Base-by-base conservation (phyloP, 2,329 filamentous ascomycete genomes). In the Atkinsonella hypoxylon region DNA sequence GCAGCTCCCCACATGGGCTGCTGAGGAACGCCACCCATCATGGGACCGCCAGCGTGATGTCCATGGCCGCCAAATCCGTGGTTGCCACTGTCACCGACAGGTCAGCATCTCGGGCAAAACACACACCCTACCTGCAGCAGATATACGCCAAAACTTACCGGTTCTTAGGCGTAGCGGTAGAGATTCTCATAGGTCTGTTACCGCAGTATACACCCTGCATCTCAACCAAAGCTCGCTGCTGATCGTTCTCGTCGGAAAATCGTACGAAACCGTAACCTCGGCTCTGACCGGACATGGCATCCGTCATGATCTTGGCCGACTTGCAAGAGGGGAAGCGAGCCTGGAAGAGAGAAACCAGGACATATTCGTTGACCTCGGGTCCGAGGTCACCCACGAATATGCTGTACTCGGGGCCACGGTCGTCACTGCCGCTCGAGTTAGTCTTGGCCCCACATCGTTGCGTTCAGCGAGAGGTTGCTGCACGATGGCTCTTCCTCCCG, bases 151-250 rank as follows among this genome's bases (percentile, higher is more conserved):
- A 18, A 22, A 41, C 72, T 50, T 68, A 77, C 74, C 77, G 75
- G 75, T 96, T 96, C 85, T 97, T 98, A 51, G 93, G 93, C 22
- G 93, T 97, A 10, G 93, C 93, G 55, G 93, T 96, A 48, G 88
- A 95, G 66, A 98, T 97, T 63, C 93, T 86, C 93, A 98, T 98
- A 49, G 93, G 93, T 56, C 93, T 82, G 73, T 97, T 98, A 57
- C 93, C 93, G 66, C 93, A 97, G 77, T 97, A 98, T 36, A 97
- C 93, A 59, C 93, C 93, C 74, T 98, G 93, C 93, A 98, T 98
- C 74, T 98, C 93, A 48, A 85, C 85, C 20, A 98, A 78, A 56
- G 93, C 91, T 55, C 90, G 88, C 75, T 98, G 91, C 75, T 97
- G 91, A 64, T 98, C 93, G 58, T 83, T 81, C 74, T 97, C 91